Evolutionary conservation across 148 eudicot genomes (phyloP), one percentile per base, ranked within the genome.

Genomic region (Euryodendron excelsum): DNA sequence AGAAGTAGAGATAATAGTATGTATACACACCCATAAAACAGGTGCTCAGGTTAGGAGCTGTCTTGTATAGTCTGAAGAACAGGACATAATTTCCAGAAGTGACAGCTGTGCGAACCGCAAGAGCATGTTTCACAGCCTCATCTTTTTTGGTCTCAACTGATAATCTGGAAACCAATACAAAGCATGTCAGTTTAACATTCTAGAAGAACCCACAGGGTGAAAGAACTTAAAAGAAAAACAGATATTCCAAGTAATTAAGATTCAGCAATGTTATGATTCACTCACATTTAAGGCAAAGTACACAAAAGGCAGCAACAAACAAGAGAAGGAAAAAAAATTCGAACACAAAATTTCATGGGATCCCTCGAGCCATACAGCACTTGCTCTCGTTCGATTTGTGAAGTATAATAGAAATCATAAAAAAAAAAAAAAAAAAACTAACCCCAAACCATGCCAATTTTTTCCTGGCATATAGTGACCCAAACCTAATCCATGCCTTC

Each of bases 81-180:
- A 84, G 60, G 33, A 95, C 98, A 80, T 91, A 95, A 82, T 95
- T 95, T 71, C 94, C 94, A 53, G 96, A 88, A 67, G 94, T 85
- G 37, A 95, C 94, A 36, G 99, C 97, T 23, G 90, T 87, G 72
- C 98, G 87, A 87, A 95, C 98, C 75, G 89, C 86, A 77, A 95
- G 98, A 33, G 99, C 99, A 84, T 95, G 99, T 84, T 84, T 91
- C 59, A 95, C 92, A 78, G 91, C 94, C 82, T 88, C 89, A 80
- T 91, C 92, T 80, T 76, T 88, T 82, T 82, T 91, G 44, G 93
- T 88, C 80, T 91, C 92, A 76, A 74, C 83, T 63, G 97, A 89
- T 83, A 95, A 88, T 80, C 98, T 95, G 89, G 53, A 72, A 85
- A 80, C 48, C 31, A 64, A 79, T 45, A 23, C 62, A 30, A 48